These are phyloP conservation scores for Sporodiniella umbellata DNA, from an alignment of 371 early-diverging fungal species.

Conservation along the genomic window DNA sequence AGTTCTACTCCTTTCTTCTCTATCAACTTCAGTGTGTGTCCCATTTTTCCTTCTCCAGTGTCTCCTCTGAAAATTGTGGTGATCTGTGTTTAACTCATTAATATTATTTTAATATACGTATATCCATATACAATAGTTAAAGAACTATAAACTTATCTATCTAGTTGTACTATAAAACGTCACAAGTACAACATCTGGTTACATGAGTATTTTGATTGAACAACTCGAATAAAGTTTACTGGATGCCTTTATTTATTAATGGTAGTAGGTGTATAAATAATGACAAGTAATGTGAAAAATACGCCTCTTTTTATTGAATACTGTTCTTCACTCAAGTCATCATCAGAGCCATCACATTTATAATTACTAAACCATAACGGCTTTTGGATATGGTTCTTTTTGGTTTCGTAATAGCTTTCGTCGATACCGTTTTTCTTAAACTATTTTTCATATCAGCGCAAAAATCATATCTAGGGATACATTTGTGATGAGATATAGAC, in stretches of 20 bases:
- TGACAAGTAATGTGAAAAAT: constrained; percentile 3
- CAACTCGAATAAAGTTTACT: constrained; percentile 5
- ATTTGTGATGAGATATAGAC: constrained; percentile 1
- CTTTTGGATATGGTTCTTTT: not conserved
- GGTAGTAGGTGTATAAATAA: constrained; percentile 1
- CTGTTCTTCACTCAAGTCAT: not conserved
- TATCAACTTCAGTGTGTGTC: not conserved
- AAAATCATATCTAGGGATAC: not conserved
- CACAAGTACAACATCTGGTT: constrained; percentile 1
- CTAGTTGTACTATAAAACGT: too few relatives aligned
- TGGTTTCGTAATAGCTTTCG: not conserved
- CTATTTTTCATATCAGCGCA: constrained; percentile 1
- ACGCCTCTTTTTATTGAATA: not conserved
- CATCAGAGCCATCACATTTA: too few relatives aligned
- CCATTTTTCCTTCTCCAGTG: constrained; percentile 3
- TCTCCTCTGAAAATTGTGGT: constrained; percentile 1
- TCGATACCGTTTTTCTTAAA: not conserved
- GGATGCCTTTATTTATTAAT: not conserved
- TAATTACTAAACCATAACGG: constrained; percentile 2
- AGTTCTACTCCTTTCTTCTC: constrained; percentile 2
- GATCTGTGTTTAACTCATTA: too few relatives aligned
- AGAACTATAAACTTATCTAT: too few relatives aligned
- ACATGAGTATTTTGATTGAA: constrained; percentile 5
- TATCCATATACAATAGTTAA: too few relatives aligned
- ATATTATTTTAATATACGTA: too few relatives aligned